Evolutionary conservation across 805 yeast genomes (phyloP).

Genomic region (Tanozyma kutaoensis): DNA sequence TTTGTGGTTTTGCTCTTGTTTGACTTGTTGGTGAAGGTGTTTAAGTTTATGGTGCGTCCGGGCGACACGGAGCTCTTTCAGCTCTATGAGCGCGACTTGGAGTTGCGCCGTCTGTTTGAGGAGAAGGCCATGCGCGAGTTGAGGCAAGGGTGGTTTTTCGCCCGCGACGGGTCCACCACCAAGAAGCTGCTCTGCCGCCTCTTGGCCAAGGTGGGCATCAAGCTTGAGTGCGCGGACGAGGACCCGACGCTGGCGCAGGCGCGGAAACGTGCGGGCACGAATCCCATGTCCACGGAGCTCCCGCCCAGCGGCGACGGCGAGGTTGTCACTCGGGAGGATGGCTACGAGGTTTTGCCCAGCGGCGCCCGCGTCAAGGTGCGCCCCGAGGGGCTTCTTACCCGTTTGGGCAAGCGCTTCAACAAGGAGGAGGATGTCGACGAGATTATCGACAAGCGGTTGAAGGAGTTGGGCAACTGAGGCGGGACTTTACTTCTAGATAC

Average conservation of each 20-base stretch:
- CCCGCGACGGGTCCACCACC: slow-evolving; percentile 26
- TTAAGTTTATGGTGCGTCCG: slow-evolving; percentile 44
- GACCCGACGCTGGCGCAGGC: slow-evolving; percentile 18
- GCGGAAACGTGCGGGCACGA: slow-evolving; percentile 36
- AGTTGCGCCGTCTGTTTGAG: slow-evolving; percentile 59
- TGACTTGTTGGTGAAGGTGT: slow-evolving; percentile 51
- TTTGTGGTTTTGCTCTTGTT: slow-evolving; percentile 45
- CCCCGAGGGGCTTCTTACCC: slow-evolving; percentile 9
- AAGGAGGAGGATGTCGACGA: slow-evolving; percentile 30
- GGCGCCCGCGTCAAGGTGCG: slow-evolving; percentile 46
- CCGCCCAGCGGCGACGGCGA: slow-evolving; percentile 33
- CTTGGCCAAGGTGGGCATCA: slow-evolving; percentile 11
- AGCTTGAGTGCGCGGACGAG: slow-evolving; percentile 4
- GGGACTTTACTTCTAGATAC: no score
- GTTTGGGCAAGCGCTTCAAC: slow-evolving; percentile 24
- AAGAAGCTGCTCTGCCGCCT: slow-evolving; percentile 2
- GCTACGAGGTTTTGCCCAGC: slow-evolving; percentile 56
- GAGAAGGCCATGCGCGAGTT: slow-evolving; percentile 59
- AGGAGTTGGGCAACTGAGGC: slow-evolving; percentile 9
- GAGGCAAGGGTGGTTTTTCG: slow-evolving; percentile 68
- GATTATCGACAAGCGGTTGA: slow-evolving; percentile 38
- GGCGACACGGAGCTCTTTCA: slow-evolving; percentile 74
- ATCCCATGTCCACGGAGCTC: slow-evolving; percentile 31
- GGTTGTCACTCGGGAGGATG: slow-evolving; percentile 14
- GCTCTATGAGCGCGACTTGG: slow-evolving; percentile 56